Evolutionary conservation across 2,329 filamentous ascomycete genomes (phyloP), one percentile per base, ranked within the genome.

Genomic region (Dryadomyces sulphureus): DNA sequence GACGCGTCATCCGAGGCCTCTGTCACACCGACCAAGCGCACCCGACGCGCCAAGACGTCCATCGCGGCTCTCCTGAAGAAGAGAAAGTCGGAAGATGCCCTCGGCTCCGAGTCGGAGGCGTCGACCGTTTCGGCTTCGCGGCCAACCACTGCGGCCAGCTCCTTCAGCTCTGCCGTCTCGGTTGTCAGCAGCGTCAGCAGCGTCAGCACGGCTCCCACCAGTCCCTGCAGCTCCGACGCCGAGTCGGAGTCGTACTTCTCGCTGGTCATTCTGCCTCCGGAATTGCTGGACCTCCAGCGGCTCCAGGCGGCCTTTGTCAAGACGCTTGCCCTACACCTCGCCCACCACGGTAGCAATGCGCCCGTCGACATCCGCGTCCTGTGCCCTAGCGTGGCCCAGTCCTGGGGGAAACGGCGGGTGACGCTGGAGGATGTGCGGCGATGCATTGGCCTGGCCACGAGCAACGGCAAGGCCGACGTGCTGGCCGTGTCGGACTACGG

Each of bases 371-470:
- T 87, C 39, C 66, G 70, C 32, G 64, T 69, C 25, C 47, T 88
- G 32, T 69, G 73, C 30, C 76, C 76, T 9, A 70, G 77, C 47
- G 67, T 85, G 36, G 75, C 81, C 12, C 72, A 77, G 52, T 66
- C 79, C 34, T 89, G 83, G 83, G 80, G 81, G 49, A 86, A 83
- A 63, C 72, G 81, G 27, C 69, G 70, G 47, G 80, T 87, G 16
- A 73, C 69, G 0, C 62, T 73, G 0, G 73, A 77, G 36, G 83
- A 89, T 54, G 65, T 88, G 41, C 76, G 77, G 50, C 69, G 75
- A 50, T 74, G 80, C 51, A 61, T 89, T 20, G 81, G 79, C 42
- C 63, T 87, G n/a, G 49, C 55, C 32, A 45, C 66, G 65, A 3
- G 12, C 36, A 30, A 39, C 17, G 14, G 25, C 38, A 16, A 34